phyloP scores from a whole-genome alignment of 257 asterid species.

The Petunia axillaris region DNA sequence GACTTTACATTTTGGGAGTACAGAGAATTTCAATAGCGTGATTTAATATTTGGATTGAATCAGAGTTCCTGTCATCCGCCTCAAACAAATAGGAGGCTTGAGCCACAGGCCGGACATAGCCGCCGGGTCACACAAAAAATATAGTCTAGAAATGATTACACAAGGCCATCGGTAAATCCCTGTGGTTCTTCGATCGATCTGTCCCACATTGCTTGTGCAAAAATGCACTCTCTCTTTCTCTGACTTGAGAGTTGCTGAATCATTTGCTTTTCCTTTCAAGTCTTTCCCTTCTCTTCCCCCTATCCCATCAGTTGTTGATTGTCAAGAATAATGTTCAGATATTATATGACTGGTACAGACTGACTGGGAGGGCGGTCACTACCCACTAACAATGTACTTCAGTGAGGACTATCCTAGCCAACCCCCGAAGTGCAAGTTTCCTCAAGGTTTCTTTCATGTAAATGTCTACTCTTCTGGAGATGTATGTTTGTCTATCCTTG shows the following conservation, averaged over 20 bases:
- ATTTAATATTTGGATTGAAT: neutral
- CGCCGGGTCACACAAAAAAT: neutral
- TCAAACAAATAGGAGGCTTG: neutral
- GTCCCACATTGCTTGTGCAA: neutral
- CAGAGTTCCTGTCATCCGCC: neutral
- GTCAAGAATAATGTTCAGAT: neutral
- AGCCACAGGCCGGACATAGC: neutral
- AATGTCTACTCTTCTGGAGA: slow-evolving; percentile 91
- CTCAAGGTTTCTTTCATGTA: slow-evolving; percentile 80
- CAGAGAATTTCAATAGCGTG: neutral
- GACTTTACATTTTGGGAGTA: neutral
- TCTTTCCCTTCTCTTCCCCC: neutral
- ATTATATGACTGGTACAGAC: slow-evolving; percentile 49
- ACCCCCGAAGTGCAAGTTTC: slow-evolving; percentile 88
- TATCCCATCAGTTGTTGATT: neutral
- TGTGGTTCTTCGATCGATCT: neutral
- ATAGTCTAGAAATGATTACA: neutral
- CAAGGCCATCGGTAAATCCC: neutral
- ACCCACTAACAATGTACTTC: slow-evolving; percentile 76
- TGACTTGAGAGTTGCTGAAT: neutral
- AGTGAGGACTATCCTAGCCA: slow-evolving; percentile 88
- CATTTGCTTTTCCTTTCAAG: slow-evolving; percentile 5
- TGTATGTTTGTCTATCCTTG: slow-evolving; percentile 86
- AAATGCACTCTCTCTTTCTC: neutral
- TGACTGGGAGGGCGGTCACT: slow-evolving; percentile 88